Conservation (phyloP, 805 yeast genomes). For the Ogataea saltuana region DNA sequence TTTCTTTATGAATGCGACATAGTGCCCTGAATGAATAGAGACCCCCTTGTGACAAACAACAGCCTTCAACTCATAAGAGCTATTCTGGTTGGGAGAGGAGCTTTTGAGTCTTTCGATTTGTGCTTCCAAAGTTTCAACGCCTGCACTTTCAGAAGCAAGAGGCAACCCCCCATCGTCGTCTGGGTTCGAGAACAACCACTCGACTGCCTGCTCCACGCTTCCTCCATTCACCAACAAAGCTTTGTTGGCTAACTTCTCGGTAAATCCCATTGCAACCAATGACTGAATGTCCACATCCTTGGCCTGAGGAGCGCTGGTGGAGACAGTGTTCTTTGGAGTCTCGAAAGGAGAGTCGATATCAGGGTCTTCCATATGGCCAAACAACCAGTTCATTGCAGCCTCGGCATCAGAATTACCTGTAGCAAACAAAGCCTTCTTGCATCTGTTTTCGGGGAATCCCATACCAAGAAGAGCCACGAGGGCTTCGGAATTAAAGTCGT, state of each 20-base stretch:
- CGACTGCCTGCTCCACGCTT: constrained; percentile 76
- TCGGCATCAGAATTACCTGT: constrained; percentile 70
- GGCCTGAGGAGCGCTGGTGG: constrained; percentile 18
- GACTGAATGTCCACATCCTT: constrained; percentile 45
- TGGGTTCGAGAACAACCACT: constrained; percentile 86
- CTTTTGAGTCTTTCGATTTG: constrained; percentile 15
- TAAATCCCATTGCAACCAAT: constrained; percentile 77
- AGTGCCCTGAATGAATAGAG: constrained; percentile 90
- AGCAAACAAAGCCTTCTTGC: constrained; percentile 63
- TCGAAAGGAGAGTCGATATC: constrained; percentile 68
- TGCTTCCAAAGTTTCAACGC: constrained; percentile 7
- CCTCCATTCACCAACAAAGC: constrained; percentile 63
- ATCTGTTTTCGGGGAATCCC: constrained; percentile 82
- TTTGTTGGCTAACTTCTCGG: constrained; percentile 61
- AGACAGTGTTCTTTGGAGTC: constrained; percentile 15
- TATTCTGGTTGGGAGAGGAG: constrained; percentile 1
- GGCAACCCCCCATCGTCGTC: constrained; percentile 69
- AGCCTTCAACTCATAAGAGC: constrained; percentile 51
- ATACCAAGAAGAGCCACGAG: constrained; percentile 61
- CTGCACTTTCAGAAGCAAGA: constrained; percentile 14
- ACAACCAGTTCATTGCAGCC: constrained; percentile 86
- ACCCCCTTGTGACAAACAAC: constrained; percentile 88
- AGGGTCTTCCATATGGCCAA: constrained; percentile 84
- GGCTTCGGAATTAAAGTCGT: constrained; percentile 57
- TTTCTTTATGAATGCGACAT: constrained; percentile 72